Percentiles rank a stretch among this genome's conserved stretches.
Conservation (phyloP, 352 stramenopile species). For the Phytophthora quininea region DNA sequence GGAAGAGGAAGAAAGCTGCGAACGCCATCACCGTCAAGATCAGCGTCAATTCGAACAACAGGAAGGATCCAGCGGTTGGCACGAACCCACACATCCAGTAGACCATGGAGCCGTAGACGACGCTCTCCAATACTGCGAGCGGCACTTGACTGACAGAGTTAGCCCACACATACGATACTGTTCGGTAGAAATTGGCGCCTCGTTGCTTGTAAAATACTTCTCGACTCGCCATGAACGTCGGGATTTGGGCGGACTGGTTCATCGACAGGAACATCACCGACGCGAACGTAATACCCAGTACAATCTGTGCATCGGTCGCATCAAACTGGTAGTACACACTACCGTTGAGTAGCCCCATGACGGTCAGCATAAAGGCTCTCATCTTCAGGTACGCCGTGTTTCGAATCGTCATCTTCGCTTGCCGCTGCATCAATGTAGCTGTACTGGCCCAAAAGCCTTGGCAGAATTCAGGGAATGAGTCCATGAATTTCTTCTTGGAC, state of each 20-base stretch:
- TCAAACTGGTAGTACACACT: slow-evolving; percentile 50
- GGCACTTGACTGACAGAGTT: slow-evolving; percentile 36
- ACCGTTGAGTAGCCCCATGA: slow-evolving; percentile 43
- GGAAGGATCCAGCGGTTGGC: slow-evolving; percentile 19
- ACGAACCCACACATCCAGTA: slow-evolving; percentile 82
- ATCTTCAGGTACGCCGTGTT: slow-evolving; percentile 42
- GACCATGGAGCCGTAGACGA: slow-evolving; percentile 75
- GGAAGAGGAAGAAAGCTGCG: slow-evolving; percentile 47
- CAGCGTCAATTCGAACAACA: slow-evolving; percentile 45
- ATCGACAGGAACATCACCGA: slow-evolving; percentile 74
- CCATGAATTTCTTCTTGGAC: slow-evolving; percentile 76
- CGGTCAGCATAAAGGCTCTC: slow-evolving; percentile 32
- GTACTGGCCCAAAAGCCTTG: slow-evolving; percentile 29
- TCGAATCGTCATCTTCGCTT: slow-evolving; percentile 55
- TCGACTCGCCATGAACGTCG: slow-evolving; percentile 64
- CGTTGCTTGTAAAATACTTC: slow-evolving; percentile 83
- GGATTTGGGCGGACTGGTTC: slow-evolving; percentile 67
- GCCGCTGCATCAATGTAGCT: slow-evolving; percentile 37
- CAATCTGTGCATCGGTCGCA: slow-evolving; percentile 26
- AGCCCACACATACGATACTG: slow-evolving; percentile 62
- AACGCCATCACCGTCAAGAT: slow-evolving; percentile 44
- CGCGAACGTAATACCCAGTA: slow-evolving; percentile 79
- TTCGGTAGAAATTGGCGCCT: slow-evolving; percentile 73
- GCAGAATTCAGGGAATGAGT: slow-evolving; percentile 39
- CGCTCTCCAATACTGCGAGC: slow-evolving; percentile 44